Percentiles rank a stretch among this genome's conserved stretches.
Conservation (phyloP, 441 rosid species). For the Euphorbia schlechtendalii region DNA sequence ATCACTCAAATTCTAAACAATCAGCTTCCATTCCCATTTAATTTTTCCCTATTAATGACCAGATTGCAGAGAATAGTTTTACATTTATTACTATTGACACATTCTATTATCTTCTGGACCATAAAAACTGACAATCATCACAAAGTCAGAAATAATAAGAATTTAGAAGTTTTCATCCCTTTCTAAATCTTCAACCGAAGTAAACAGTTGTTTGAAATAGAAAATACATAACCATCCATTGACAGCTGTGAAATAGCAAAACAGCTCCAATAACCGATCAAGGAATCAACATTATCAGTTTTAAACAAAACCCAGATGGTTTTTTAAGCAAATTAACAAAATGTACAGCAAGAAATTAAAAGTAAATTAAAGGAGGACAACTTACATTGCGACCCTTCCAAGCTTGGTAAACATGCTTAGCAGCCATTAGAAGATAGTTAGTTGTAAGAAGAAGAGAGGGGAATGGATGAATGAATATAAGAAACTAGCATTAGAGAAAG, state of each 20-base stretch:
- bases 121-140: neutral
- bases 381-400: conserved; percentile 91
- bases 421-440: conserved; percentile 46
- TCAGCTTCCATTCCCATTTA: neutral
- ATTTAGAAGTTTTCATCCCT: neutral
- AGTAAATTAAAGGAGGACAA: neutral
- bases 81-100: neutral
- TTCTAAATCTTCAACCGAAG: neutral
- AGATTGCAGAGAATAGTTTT: neutral
- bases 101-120: too few species aligned
- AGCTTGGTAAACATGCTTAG: conserved; percentile 63
- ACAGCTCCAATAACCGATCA: neutral
- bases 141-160: neutral
- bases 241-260: neutral
- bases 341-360: too few species aligned
- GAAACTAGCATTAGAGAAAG: conserved; percentile 19
- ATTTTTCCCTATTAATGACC: neutral
- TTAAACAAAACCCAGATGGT: conserved; percentile 15
- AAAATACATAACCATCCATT: neutral
- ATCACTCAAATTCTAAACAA: neutral
- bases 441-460: conserved; percentile 12
- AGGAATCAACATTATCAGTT: neutral
- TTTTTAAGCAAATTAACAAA: conserved; percentile 12
- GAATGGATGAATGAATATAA: conserved; percentile 23
- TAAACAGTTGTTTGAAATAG: too few species aligned